These are phyloP conservation scores for Mastigamoeba balamuthi DNA, from an alignment of 78 protist genomes.

Conservation along the genomic window DNA sequence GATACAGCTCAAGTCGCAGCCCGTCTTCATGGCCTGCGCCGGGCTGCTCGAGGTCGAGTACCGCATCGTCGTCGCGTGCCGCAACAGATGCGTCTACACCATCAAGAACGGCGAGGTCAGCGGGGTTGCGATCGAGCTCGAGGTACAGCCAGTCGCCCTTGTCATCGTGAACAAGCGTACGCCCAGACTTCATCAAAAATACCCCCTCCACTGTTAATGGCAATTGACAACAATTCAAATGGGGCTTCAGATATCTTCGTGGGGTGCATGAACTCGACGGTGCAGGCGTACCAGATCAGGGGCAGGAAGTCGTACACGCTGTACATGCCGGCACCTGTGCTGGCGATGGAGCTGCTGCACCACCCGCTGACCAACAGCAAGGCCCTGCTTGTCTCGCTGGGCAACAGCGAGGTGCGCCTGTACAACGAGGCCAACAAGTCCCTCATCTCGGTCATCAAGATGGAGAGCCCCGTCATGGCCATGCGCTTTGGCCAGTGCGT, in stretches of 20 bases:
- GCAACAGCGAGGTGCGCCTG: slow-evolving; percentile 31
- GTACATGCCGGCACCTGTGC: slow-evolving; percentile 1
- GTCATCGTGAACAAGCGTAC: slow-evolving; percentile 4
- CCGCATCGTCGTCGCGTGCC: slow-evolving; percentile 39
- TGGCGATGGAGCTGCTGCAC: neutral
- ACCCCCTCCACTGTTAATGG: neutral
- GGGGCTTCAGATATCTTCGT: slow-evolving; percentile 11
- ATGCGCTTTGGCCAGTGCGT: slow-evolving; percentile 35
- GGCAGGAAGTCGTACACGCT: slow-evolving; percentile 24
- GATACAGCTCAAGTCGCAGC: neutral
- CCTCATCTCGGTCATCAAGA: neutral
- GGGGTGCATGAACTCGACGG: slow-evolving; percentile 9
- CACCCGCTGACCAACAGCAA: neutral
- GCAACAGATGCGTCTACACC: slow-evolving; percentile 30
- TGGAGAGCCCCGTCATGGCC: slow-evolving; percentile 12
- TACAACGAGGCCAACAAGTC: slow-evolving; percentile 18
- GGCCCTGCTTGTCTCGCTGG: slow-evolving; percentile 16
- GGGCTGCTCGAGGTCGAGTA: slow-evolving; percentile 44
- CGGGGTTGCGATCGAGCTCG: slow-evolving; percentile 27
- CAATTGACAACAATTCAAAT: neutral
- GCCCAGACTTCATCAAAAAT: no score
- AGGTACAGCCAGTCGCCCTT: slow-evolving; percentile 21
- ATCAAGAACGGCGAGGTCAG: slow-evolving; percentile 30
- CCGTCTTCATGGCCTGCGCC: slow-evolving; percentile 2
- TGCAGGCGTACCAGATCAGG: slow-evolving; percentile 27